phyloP scores from a whole-genome alignment of 202 grass and related monocot genomes.

The Cymbopogon flexuosus region DNA sequence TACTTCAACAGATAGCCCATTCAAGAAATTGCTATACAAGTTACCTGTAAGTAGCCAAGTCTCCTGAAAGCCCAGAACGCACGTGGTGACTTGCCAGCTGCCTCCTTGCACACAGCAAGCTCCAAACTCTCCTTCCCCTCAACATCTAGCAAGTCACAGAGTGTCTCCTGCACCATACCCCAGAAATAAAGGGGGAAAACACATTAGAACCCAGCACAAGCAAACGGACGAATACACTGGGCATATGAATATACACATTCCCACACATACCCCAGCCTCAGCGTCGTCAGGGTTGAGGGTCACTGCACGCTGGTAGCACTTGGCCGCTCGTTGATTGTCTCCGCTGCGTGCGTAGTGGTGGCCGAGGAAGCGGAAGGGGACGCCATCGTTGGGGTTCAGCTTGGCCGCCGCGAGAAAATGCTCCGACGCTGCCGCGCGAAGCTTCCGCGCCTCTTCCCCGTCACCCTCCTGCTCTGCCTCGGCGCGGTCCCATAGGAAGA shows the following conservation, averaged over 20 bases:
- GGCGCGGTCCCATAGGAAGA: constrained; percentile 59
- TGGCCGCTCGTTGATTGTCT: constrained; percentile 57
- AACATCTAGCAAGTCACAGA: constrained; percentile 75
- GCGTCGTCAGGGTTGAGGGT: constrained; percentile 58
- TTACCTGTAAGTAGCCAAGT: constrained; percentile 93
- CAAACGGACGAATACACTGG: constrained; percentile 26
- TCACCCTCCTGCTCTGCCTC: constrained; percentile 32
- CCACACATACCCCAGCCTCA: constrained; percentile 67
- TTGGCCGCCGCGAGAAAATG: constrained; percentile 78
- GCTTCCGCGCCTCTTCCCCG: constrained; percentile 34
- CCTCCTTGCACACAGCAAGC: constrained; percentile 78
- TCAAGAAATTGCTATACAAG: constrained; percentile 17
- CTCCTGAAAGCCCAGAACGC: constrained; percentile 80
- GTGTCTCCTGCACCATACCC: constrained; percentile 46
- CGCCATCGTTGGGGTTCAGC: constrained; percentile 68
- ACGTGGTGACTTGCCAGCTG: constrained; percentile 60
- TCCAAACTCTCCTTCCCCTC: constrained; percentile 91
- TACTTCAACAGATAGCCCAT: background rate
- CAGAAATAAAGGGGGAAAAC: background rate
- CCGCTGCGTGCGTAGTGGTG: constrained; percentile 50
- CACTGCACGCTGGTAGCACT: constrained; percentile 75
- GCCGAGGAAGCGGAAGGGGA: constrained; percentile 69
- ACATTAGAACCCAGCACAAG: constrained; percentile 7
- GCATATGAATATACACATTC: constrained; percentile 5
- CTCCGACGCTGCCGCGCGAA: constrained; percentile 54